Base-by-base conservation (phyloP, 306 rosid species). In the Quercus cerris region DNA sequence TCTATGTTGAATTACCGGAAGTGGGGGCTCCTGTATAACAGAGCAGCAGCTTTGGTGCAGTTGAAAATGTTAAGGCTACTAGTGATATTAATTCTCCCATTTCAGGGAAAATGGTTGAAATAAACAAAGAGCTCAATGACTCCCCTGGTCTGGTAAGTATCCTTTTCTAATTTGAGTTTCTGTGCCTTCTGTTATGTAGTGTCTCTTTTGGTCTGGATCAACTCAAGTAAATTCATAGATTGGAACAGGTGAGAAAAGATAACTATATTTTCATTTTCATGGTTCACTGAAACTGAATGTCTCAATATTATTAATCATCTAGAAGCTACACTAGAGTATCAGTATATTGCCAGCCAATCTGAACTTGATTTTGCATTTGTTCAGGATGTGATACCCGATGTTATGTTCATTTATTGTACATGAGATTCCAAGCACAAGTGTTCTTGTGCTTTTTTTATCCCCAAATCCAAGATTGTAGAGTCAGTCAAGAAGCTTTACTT, bases 61-160 rank as follows among this genome's bases (percentile, higher is more conserved):
- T 95, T 54, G 99, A 28, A 93, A 95, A 98, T 62, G 98, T 95
- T 74, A 95, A 95, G 82, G 99, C 99, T 73, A 93, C 94, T 14
- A 95, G 98, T 77, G 99, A 95, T 84, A 66, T 95, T 28, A 77
- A 95, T 80, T 88, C 97, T 84, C 99, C 99, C 8, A 78, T 95
- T 73, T 91, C 99, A 0, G 99, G 99, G 35, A 86, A 91, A 85
- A 88, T 95, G 14, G 73, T 88, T 27, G 83, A 89, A 89, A 83
- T 95, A 72, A 28, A 95, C 38, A 88, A 80, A 72, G 91, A 84
- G 85, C 98, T 95, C 74, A 86, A 1, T 86, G 81, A 63, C 64
- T 93, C 98, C 58, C 99, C 99, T 68, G 99, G 89, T 79, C 79
- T 93, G 94, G 99, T 95, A 75, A 81, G 97, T 85, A 70, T 78